A percentile compares a stretch with the other conserved stretches of the same genome.
These are phyloP conservation scores for Viola pubescens DNA, from an alignment of 441 rosid species.

Conservation along the genomic window DNA sequence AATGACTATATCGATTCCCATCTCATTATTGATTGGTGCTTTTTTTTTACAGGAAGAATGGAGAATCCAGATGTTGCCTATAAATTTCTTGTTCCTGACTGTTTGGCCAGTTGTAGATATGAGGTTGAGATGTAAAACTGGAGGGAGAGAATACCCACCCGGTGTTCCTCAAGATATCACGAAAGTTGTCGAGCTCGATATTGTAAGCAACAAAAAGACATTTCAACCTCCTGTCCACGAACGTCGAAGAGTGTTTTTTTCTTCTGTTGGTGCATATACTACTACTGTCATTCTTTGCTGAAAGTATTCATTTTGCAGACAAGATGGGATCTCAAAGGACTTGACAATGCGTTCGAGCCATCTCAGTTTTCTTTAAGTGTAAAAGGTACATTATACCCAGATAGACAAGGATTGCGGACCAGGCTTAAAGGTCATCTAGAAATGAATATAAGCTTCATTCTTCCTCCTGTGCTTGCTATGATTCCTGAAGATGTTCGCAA, in stretches of 20 bases:
- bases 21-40: neutral
- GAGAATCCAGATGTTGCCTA: conserved; percentile 88
- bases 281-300: neutral
- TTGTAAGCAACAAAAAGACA: conserved; percentile 37
- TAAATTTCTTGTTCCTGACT: conserved; percentile 57
- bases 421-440: conserved; percentile 72
- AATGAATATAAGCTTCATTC: conserved; percentile 64
- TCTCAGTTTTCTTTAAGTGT: conserved; percentile 64
- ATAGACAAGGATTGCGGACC: conserved; percentile 36
- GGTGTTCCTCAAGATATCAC: conserved; percentile 48
- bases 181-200: conserved; percentile 66
- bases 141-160: conserved; percentile 61
- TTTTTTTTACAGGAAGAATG: conserved; percentile 58
- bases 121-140: conserved; percentile 60
- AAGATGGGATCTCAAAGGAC: conserved; percentile 83
- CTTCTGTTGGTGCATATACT: neutral
- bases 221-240: neutral
- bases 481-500: conserved; percentile 60
- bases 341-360: conserved; percentile 46
- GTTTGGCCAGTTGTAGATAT: conserved; percentile 78
- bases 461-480: conserved; percentile 64
- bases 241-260: neutral
- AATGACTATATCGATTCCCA: no score
- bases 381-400: conserved; percentile 66
- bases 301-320: conserved; percentile 33